Conservation (phyloP, 177 flowering plant genomes). For the Vitis hybrid region DNA sequence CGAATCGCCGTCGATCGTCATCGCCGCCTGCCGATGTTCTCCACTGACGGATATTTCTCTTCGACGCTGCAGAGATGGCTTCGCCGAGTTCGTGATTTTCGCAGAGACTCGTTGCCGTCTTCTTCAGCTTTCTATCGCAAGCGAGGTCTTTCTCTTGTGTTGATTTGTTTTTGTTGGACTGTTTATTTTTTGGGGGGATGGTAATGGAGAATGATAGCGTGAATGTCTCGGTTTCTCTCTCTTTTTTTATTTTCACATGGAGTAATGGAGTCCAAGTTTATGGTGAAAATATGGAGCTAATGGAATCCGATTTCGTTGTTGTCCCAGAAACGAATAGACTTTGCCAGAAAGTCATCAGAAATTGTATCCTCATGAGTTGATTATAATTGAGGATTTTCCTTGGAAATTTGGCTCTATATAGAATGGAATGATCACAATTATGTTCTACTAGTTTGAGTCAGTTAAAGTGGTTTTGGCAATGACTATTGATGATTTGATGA, state of each 20-base stretch:
- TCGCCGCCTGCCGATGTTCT: constrained; percentile 28
- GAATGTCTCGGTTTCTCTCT: not conserved
- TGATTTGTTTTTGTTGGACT: too few species aligned
- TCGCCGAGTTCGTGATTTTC: constrained; percentile 52
- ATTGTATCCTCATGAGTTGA: too few species aligned
- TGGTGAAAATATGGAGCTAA: not conserved
- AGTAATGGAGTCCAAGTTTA: not conserved
- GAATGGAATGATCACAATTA: too few species aligned
- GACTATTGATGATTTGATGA: too few species aligned
- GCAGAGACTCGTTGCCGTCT: constrained; percentile 52
- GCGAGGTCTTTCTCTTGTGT: constrained; percentile 33
- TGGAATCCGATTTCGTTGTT: not conserved
- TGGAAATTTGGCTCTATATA: too few species aligned
- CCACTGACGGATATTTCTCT: constrained; percentile 49
- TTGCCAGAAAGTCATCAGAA: too few species aligned
- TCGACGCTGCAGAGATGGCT: constrained; percentile 55
- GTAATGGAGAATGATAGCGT: too few species aligned
- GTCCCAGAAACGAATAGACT: too few species aligned
- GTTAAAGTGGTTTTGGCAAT: too few species aligned
- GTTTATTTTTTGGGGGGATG: too few species aligned
- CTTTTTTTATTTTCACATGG: not conserved
- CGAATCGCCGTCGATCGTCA: constrained; percentile 72
- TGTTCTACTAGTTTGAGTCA: too few species aligned
- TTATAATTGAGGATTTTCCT: too few species aligned
- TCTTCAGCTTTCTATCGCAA: constrained; percentile 68